phyloP scores from a whole-genome alignment of 495 filamentous ascomycete species.

The Xylaria acuta region DNA sequence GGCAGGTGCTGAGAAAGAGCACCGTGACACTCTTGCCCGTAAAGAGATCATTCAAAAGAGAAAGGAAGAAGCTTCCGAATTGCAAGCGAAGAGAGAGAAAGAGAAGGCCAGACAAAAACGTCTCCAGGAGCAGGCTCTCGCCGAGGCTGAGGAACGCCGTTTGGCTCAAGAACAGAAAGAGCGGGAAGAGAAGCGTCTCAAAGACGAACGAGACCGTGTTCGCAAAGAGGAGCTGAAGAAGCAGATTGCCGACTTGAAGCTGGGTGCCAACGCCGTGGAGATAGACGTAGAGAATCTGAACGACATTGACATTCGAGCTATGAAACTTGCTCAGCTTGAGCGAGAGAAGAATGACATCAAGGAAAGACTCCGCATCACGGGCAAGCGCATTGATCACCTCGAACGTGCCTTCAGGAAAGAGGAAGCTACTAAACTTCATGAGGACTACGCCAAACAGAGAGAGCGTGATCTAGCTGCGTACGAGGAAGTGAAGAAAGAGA shows the following conservation, averaged over 20 bases:
- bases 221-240: constrained; percentile 93
- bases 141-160: constrained; percentile 85
- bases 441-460: constrained; percentile 86
- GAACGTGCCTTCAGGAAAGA: constrained; percentile 96
- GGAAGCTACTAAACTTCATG: constrained; percentile 86
- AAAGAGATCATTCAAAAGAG: constrained; percentile 93
- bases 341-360: constrained; percentile 95
- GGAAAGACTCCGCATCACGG: constrained; percentile 87
- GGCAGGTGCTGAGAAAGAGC: constrained; percentile 89
- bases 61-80: constrained; percentile 89
- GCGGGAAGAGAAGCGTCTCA: constrained; percentile 85
- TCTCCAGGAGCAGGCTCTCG: constrained; percentile 80
- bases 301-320: constrained; percentile 88
- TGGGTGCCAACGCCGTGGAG: constrained; percentile 78
- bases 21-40: constrained; percentile 83
- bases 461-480: constrained; percentile 80
- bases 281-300: constrained; percentile 76
- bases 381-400: constrained; percentile 95
- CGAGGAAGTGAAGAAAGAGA: constrained; percentile 76
- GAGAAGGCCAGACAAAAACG: constrained; percentile 88
- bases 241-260: constrained; percentile 92
- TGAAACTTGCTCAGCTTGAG: constrained; percentile 94
- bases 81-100: constrained; percentile 84
- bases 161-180: constrained; percentile 89
- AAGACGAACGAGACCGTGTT: constrained; percentile 89